phyloP scores from a whole-genome alignment of 768 basidiomycete genomes.

The Fomitopsis pulvina region DNA sequence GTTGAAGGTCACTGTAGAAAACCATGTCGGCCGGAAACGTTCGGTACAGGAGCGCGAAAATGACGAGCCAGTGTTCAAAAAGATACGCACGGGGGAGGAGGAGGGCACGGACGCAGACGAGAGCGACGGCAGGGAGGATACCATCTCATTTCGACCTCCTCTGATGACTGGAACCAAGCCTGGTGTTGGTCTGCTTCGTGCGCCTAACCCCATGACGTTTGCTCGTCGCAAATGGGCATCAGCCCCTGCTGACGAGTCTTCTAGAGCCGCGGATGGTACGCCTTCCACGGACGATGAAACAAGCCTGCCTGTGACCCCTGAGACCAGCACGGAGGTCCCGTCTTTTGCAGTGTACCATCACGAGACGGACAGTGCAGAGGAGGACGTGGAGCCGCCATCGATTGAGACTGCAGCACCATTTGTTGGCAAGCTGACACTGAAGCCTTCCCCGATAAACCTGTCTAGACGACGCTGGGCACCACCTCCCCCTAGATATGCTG shows the following conservation, averaged over 20 bases:
- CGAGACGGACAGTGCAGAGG: slow-evolving; percentile 1
- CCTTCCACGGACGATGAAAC: slow-evolving; percentile 16
- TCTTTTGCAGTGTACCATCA: slow-evolving; percentile 2
- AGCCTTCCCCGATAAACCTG: slow-evolving; percentile 23
- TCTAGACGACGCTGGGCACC: slow-evolving; percentile 22
- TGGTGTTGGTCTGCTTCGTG: slow-evolving; percentile 14
- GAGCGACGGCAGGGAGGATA: slow-evolving; percentile 10
- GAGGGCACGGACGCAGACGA: slow-evolving; percentile 8
- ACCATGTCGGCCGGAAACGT: not conserved
- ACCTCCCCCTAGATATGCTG: slow-evolving; percentile 1
- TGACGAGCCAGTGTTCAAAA: slow-evolving; percentile 13
- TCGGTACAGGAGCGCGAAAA: slow-evolving; percentile 6
- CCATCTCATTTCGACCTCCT: slow-evolving; percentile 8
- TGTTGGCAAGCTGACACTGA: slow-evolving; percentile 13
- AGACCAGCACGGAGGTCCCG: slow-evolving; percentile 9
- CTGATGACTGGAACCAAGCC: slow-evolving; percentile 9
- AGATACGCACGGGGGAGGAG: slow-evolving; percentile 4
- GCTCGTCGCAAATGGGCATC: slow-evolving; percentile 27
- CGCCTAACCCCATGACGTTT: slow-evolving; percentile 27
- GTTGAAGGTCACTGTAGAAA: not conserved
- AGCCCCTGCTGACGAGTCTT: not conserved
- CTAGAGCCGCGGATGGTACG: not conserved
- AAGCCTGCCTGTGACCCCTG: slow-evolving; percentile 17
- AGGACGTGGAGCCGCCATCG: slow-evolving; percentile 8
- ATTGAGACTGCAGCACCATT: not conserved